Evolutionary conservation across 371 early-diverging fungal genomes (phyloP), one percentile per base, ranked within the genome.

Genomic region (Choanephora cucurbitarum): DNA sequence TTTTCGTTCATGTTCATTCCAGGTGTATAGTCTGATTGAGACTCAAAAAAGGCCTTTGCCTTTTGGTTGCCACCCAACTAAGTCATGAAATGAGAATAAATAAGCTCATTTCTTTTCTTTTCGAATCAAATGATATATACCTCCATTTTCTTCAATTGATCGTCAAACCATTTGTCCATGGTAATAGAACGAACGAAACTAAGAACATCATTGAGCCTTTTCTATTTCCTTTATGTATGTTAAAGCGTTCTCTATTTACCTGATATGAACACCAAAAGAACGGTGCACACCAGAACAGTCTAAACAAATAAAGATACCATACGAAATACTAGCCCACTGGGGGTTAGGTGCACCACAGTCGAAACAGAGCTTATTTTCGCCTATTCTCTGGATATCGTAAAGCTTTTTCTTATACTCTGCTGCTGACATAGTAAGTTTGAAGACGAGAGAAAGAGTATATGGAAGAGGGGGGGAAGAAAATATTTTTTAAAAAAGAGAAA

Each of bases 101-200:
- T 50, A 11, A 18, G 28, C 22, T 28, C 31, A 42, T 21, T 41
- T 9, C 51, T 42, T 43, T 52, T 52, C 18, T 18, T 28, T 18
- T 6, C 17, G 18, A 10, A 22, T 39, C 14, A 14, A 14, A 47
- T 15, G 7, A 14, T 19, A 57, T 49, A 60, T 70, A 82, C 86
- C 62, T 94, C 85, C 97, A 99, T 97, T 57, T 91, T 88, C 65
- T 89, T 88, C 50, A 93, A 75, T 69, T 98, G 97, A 71, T 94
- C 93, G 18, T 91, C 87, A 42, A 85, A 86, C 99, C 99, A 99
- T 60, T 90, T 90, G 73, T 99, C 99, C 97, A 99, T 99, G 9
- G 92, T 90, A 51, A 98, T 91, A 11, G 98, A 98, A 18, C 98
- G 92, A 28, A 99, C 98, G 83, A 98, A 96, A 76, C 90, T 91